phyloP scores from a whole-genome alignment of 2,329 filamentous ascomycete genomes.

The Clonostachys byssicola region DNA sequence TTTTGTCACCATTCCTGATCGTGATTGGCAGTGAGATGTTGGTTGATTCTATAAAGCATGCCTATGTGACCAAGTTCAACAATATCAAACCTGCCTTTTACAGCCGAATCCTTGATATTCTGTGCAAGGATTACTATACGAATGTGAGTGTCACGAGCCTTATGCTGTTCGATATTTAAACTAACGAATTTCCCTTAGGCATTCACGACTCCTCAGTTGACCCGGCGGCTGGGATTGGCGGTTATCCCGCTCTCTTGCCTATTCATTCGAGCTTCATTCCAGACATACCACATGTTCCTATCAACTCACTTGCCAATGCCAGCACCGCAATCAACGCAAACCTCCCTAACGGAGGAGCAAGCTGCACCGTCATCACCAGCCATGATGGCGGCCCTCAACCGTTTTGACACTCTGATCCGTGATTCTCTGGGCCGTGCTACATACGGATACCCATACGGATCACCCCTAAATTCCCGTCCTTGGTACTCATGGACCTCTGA shows the following conservation, averaged over 20 bases:
- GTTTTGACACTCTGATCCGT: conserved; percentile 72
- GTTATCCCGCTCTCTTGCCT: conserved; percentile 91
- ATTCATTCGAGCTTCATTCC: conserved; percentile 89
- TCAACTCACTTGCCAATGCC: conserved; percentile 80
- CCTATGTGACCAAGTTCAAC: conserved; percentile 98
- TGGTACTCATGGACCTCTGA: conserved; percentile 62
- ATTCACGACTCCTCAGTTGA: conserved; percentile 86
- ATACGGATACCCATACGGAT: conserved; percentile 52
- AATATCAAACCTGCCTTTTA: conserved; percentile 92
- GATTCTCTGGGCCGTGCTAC: conserved; percentile 72
- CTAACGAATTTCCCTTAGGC: conserved; percentile 45
- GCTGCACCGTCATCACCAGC: conserved; percentile 64
- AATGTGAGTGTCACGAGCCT: conserved; percentile 53
- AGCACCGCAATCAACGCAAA: conserved; percentile 59
- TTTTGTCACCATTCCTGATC: conserved; percentile 87
- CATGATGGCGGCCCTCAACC: conserved; percentile 72
- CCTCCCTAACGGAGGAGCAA: conserved; percentile 61
- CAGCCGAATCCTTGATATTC: conserved; percentile 81
- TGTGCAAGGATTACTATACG: conserved; percentile 97
- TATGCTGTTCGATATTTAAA: neutral
- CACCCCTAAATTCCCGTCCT: conserved; percentile 28
- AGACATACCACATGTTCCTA: conserved; percentile 98
- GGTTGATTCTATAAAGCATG: conserved; percentile 95
- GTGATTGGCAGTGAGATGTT: conserved; percentile 96
- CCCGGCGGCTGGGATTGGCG: conserved; percentile 82